Percentiles rank a stretch among this genome's conserved stretches.
These are phyloP conservation scores for Lasiodiplodia sp. DNA, from an alignment of 2,329 filamentous ascomycete genomes.

Conservation along the genomic window DNA sequence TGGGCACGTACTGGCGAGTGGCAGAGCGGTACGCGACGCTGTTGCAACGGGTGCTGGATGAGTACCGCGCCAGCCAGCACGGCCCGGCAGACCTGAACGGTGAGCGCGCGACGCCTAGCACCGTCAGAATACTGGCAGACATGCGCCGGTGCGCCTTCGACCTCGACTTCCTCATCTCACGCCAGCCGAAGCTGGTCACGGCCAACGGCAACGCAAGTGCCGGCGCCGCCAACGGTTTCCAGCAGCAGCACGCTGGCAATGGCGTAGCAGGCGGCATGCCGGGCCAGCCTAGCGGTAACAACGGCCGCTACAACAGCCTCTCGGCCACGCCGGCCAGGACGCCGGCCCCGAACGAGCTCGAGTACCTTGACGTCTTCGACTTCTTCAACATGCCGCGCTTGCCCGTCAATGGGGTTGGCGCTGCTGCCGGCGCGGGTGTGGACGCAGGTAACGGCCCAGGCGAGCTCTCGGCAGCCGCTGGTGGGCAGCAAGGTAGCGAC, in stretches of 20 bases:
- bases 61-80: slow-evolving; percentile 76
- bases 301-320: slow-evolving; percentile 42
- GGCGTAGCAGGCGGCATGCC: background rate
- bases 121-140: slow-evolving; percentile 85
- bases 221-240: background rate
- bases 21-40: slow-evolving; percentile 82
- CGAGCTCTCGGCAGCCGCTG: background rate
- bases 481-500: slow-evolving; percentile 15
- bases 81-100: slow-evolving; percentile 53
- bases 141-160: slow-evolving; percentile 93
- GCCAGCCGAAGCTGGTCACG: slow-evolving; percentile 65
- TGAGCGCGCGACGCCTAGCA: slow-evolving; percentile 70
- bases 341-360: slow-evolving; percentile 81
- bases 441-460: background rate
- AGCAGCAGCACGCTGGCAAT: background rate
- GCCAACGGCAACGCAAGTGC: background rate
- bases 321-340: slow-evolving; percentile 53
- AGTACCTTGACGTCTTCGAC: slow-evolving; percentile 91
- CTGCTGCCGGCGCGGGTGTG: background rate
- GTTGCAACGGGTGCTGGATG: slow-evolving; percentile 82
- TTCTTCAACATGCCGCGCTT: slow-evolving; percentile 92
- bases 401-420: slow-evolving; percentile 46
- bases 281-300: background rate
- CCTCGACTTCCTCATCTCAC: slow-evolving; percentile 85
- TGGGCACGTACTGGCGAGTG: slow-evolving; percentile 86